Conservation (phyloP, 2,329 filamentous ascomycete species). For the Mariannaea elegans region DNA sequence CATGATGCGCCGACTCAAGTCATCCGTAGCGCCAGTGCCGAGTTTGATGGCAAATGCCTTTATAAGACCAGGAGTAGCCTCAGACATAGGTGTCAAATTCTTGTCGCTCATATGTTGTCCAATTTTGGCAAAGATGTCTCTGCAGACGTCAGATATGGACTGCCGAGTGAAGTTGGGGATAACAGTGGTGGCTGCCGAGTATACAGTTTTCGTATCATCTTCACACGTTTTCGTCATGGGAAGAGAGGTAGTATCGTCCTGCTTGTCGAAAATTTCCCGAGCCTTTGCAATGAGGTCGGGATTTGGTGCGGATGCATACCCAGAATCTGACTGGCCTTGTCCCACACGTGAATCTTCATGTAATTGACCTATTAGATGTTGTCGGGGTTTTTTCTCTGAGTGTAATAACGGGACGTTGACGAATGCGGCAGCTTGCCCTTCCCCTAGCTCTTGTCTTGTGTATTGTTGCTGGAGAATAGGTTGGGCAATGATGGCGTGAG, state of each 20-base stretch:
- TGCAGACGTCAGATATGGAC: slow-evolving; percentile 1
- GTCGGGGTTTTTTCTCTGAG: too few relatives aligned
- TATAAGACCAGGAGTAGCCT: background rate
- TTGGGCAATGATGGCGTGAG: too few relatives aligned
- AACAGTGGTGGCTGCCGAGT: background rate
- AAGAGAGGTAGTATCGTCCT: too few relatives aligned
- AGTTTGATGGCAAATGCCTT: slow-evolving; percentile 2
- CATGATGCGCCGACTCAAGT: background rate
- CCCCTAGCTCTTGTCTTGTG: too few relatives aligned
- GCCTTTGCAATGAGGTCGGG: background rate
- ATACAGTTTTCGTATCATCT: background rate
- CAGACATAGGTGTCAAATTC: background rate
- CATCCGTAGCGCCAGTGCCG: background rate
- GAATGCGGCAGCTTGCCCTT: too few relatives aligned
- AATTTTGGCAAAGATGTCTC: slow-evolving; percentile 2
- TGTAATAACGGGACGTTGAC: too few relatives aligned
- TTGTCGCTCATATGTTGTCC: background rate
- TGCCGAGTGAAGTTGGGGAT: background rate
- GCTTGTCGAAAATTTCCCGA: background rate
- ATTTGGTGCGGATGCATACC: background rate
- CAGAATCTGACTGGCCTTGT: too few relatives aligned
- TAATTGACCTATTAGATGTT: too few relatives aligned
- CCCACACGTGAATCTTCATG: too few relatives aligned
- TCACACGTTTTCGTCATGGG: background rate
- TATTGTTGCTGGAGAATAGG: too few relatives aligned